Percentiles rank a stretch among this genome's conserved stretches.
Evolutionary conservation across 306 rosid genomes (phyloP).

Genomic region (Lagenaria siceraria): DNA sequence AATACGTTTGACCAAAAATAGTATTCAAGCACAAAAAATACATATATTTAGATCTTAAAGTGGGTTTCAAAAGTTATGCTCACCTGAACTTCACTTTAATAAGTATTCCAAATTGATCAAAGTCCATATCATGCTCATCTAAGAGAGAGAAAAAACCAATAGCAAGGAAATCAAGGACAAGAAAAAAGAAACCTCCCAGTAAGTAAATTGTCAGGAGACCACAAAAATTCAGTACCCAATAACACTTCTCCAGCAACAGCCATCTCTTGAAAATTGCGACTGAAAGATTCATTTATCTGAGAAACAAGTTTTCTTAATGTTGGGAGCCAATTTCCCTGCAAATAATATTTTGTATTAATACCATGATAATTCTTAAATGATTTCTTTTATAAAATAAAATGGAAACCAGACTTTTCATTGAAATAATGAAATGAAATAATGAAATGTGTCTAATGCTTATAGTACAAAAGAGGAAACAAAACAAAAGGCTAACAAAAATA

Average conservation of each 20-base stretch:
- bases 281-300: conserved; percentile 76
- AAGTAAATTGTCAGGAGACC: conserved; percentile 3
- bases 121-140: conserved; percentile 85
- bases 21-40: background rate
- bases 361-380: background rate
- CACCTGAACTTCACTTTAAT: conserved; percentile 98
- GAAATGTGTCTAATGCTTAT: too few species aligned
- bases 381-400: too few species aligned
- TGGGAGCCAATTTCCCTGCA: conserved; percentile 84
- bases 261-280: conserved; percentile 87
- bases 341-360: background rate
- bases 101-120: conserved; percentile 71
- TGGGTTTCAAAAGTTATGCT: conserved; percentile 3
- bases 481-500: too few species aligned
- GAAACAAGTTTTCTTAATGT: conserved; percentile 74
- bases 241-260: conserved; percentile 99
- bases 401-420: too few species aligned
- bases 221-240: conserved; percentile 36
- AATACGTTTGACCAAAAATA: background rate
- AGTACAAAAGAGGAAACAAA: too few species aligned
- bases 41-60: background rate
- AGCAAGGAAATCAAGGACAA: background rate
- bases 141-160: conserved; percentile 19
- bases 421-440: too few species aligned
- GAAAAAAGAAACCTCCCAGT: background rate